Base-by-base conservation (phyloP, 2,329 filamentous ascomycete genomes). In the Clarireedia paspali region DNA sequence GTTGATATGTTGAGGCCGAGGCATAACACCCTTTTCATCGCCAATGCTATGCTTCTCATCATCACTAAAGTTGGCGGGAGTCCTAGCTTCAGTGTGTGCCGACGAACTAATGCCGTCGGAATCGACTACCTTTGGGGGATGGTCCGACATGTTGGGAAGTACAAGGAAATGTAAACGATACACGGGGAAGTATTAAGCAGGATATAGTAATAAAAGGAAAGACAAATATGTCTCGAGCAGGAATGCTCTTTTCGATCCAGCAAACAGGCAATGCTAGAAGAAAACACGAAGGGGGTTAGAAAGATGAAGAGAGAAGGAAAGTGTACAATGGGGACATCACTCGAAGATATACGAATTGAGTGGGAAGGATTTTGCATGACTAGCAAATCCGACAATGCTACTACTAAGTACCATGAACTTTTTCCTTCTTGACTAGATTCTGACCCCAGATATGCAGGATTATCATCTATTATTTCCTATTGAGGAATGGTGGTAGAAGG, bases 271-370 rank as follows among this genome's bases (percentile, higher is more conserved):
- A 15, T 9, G 23, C 10, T 5, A 34, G 20, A 17, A 53, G n/a
- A n/a, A 12, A 12, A n/a, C 6, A 14, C 15, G 38, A 20, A 39
- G 9, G 39, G 38, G 10, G 12, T 38, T 27, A 36, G 44, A 39
- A 9, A 15, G 6, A 23, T 14, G 10, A 23, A 20, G 20, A 27
- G 12, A 48, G 10, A 34, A 34, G n/a, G 10, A 10, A 15, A 27
- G 17, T 12, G 4, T 26, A 1, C 12, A 12, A 14, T 53, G 30
- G 23, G 51, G 44, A 44, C n/a, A 36, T 17, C 20, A 34, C 17
- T n/a, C 14, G 20, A 53, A 53, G 9, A 48, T 53, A 53, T 53
- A 53, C 39, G 39, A 53, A 34, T 17, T 53, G 45, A 27, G 45
- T 23, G 23, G 45, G 45, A 6, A 17, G 9, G 20, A 42, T 17